These are phyloP conservation scores for Fagopyrum esculentum DNA, from an alignment of 148 eudicot species.

Conservation along the genomic window DNA sequence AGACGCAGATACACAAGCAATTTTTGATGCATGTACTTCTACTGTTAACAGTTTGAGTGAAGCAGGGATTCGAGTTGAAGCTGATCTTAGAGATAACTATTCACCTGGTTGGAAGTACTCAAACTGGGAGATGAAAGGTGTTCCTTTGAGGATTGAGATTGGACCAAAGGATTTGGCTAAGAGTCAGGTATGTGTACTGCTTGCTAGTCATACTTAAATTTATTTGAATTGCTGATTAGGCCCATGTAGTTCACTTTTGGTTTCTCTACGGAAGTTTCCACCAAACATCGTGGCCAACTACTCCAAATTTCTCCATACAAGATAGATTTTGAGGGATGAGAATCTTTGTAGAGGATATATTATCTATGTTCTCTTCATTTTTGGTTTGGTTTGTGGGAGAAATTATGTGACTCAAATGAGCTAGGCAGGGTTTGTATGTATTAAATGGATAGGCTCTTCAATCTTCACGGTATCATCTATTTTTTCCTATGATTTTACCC, in stretches of 20 bases:
- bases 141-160: constrained; percentile 92
- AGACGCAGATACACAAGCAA: constrained; percentile 74
- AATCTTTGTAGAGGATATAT: neutral
- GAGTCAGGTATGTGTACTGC: constrained; percentile 47
- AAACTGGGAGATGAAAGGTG: constrained; percentile 98
- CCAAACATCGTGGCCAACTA: neutral
- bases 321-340: neutral
- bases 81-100: constrained; percentile 87
- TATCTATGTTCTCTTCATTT: neutral
- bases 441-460: neutral
- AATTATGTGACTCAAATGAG: neutral
- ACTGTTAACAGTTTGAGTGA: constrained; percentile 53
- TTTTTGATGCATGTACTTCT: constrained; percentile 61
- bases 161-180: constrained; percentile 97
- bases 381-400: neutral
- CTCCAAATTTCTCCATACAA: neutral
- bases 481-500: neutral
- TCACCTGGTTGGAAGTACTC: constrained; percentile 99
- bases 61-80: constrained; percentile 68
- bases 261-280: neutral
- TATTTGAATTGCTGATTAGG: neutral
- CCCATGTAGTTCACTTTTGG: neutral
- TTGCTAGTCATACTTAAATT: neutral
- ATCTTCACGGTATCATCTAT: neutral
- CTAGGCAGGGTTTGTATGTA: no score